Percentiles rank a stretch among this genome's conserved stretches.
phyloP scores from a whole-genome alignment of 2,329 filamentous ascomycete genomes.

The Fusarium siculi region DNA sequence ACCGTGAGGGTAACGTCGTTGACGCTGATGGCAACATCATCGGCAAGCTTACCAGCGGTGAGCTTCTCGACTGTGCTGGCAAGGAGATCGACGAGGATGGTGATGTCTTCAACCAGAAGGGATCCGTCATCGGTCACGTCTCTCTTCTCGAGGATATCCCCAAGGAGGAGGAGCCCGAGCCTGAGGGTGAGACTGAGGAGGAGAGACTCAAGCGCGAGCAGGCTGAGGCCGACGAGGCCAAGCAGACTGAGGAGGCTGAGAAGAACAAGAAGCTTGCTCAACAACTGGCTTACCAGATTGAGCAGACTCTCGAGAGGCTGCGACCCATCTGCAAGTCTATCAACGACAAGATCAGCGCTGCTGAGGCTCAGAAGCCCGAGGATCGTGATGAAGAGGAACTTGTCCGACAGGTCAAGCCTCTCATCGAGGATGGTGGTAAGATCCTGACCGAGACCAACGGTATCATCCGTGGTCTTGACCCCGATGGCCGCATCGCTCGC shows the following conservation, averaged over 20 bases:
- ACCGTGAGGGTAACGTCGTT: slow-evolving; percentile 68
- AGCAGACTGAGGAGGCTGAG: slow-evolving; percentile 64
- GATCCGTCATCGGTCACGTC: slow-evolving; percentile 73
- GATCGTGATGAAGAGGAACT: slow-evolving; percentile 91
- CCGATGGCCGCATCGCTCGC: slow-evolving; percentile 84
- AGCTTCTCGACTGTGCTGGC: slow-evolving; percentile 70
- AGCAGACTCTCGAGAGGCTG: slow-evolving; percentile 84
- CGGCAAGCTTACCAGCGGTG: slow-evolving; percentile 75
- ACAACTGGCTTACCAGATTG: slow-evolving; percentile 78
- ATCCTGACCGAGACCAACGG: slow-evolving; percentile 90
- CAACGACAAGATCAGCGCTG: slow-evolving; percentile 82
- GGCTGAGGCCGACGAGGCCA: slow-evolving; percentile 53
- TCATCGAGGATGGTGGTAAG: slow-evolving; percentile 86
- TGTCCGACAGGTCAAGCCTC: slow-evolving; percentile 84
- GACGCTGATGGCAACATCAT: slow-evolving; percentile 70
- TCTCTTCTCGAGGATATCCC: slow-evolving; percentile 70
- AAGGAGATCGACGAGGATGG: slow-evolving; percentile 77
- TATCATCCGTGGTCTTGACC: slow-evolving; percentile 86
- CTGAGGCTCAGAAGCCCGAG: slow-evolving; percentile 83
- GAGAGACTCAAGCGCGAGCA: slow-evolving; percentile 48
- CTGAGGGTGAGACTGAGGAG: slow-evolving; percentile 62
- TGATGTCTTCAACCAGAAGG: slow-evolving; percentile 76
- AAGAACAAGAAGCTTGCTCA: slow-evolving; percentile 80
- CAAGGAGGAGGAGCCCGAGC: slow-evolving; percentile 54
- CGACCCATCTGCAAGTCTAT: slow-evolving; percentile 89